A percentile compares a stretch with the other conserved stretches of the same genome.
These are phyloP conservation scores for Seminavis robusta DNA, from an alignment of 108 stramenopile species.

Conservation along the genomic window DNA sequence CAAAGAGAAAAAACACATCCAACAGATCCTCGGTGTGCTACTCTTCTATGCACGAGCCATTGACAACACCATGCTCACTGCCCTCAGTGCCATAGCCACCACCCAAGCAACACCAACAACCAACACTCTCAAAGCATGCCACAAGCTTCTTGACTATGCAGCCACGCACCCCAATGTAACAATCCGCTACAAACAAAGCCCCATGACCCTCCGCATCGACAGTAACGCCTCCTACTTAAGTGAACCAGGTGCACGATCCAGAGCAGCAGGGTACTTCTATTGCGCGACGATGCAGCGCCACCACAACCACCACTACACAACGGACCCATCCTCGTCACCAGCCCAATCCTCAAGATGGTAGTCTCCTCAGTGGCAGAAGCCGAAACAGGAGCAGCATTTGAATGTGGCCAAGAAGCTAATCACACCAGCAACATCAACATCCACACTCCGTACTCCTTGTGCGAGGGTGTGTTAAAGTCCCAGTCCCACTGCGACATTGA, in stretches of 20 bases:
- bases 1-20: constrained; percentile 17
- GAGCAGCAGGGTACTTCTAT: constrained; percentile 20
- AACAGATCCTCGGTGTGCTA: constrained; percentile 36
- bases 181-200: constrained; percentile 17
- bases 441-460: no score
- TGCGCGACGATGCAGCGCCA: background rate
- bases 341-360: no score
- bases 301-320: background rate
- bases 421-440: no score
- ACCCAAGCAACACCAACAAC: constrained; percentile 29
- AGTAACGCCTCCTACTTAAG: constrained; percentile 25
- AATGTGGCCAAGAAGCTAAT: no score
- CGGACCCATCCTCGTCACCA: no score
- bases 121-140: no score
- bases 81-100: constrained; percentile 20
- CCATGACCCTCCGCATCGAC: constrained; percentile 30
- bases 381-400: no score
- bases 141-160: constrained; percentile 36
- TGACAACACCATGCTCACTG: constrained; percentile 35
- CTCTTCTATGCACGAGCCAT: constrained; percentile 38
- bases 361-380: no score
- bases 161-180: constrained; percentile 37
- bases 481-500: no score
- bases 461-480: no score
- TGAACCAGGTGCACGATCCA: constrained; percentile 21